Evolutionary conservation across 768 basidiomycete species (phyloP), one percentile per base, ranked within the genome.

Genomic region (Leccinellum luteum): DNA sequence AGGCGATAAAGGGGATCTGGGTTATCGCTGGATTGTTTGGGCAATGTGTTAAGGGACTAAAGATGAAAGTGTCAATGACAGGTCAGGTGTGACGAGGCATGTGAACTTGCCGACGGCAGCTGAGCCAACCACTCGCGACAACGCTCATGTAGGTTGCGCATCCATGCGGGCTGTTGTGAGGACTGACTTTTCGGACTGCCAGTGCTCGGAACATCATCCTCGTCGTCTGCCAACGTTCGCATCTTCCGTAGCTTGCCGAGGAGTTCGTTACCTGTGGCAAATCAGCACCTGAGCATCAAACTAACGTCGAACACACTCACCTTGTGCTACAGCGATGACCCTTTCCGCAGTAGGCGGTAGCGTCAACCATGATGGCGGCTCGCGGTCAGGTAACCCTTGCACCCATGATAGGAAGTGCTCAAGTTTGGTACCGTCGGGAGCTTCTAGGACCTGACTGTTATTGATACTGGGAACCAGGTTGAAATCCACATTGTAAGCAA

Each of bases 291-390:
- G 8, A 9, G 19, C 48, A 14, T 51, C 25, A 13, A 43, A 19
- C 45, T 8, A 51, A 7, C 45, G 9, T 35, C 28, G 49, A 43
- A 38, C 17, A 13, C 54, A 51, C 77, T 61, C 66, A 93, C 95
- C 95, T 82, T 96, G 92, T 2, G 89, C 89, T 47, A 91, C 73
- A 12, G 95, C 94, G 63, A 98, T 95, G 44, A 97, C 86, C 32
- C 87, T 85, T 68, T 98, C 96, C 38, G 95, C 94, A 21, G 91
- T 90, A 0, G 90, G 89, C 14, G 96, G 95, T 17, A 99, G 81
- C 67, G 92, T 91, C 48, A 98, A 79, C 95, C 95, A 98, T 32
- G 91, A 85, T 1, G 94, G 94, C 2, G 94, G 94, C 69, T 97
- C 94, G 32, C 90, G 85, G 65, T 97, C 95, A 0, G 97, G 96